Evolutionary conservation across 164 flowering plant genomes (phyloP), one percentile per base, ranked within the genome.

Genomic region (Litsea cubeba): DNA sequence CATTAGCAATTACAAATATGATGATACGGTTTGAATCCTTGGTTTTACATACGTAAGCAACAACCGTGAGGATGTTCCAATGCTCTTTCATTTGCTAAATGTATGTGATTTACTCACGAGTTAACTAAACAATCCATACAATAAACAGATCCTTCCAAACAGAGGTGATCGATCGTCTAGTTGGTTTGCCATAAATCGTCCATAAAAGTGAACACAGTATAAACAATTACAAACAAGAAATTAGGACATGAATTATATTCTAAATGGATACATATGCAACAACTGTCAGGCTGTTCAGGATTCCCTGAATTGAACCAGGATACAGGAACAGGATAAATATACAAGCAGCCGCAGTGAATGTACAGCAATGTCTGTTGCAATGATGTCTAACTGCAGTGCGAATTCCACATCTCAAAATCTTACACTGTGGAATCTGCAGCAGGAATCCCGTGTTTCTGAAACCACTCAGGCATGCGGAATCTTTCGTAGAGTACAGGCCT

Each of bases 391-490:
- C 60, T 15, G 60, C 17, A 54, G 60, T 15, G 17, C 7, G 60
- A 14, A 15, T 54, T 54, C 60, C 60, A 54, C 60, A 20, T n/a
- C n/a, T 17, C 60, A 54, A 54, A 70, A 24, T 51, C 30, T 50
- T 67, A 74, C 28, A 66, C 51, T 54, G 49, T 26, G 71, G 18
- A 67, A 68, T 32, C 65, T 26, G 79, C 66, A 12, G 88, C 74
- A 49, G 98, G 96, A 32, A 95, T 91, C 30, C 96, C 95, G 26
- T 95, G 98, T 74, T 84, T 91, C 69, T 87, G 89, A 81, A 95
- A 95, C 99, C 98, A 95, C 73, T 95, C 97, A 6, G 93, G 95
- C 98, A 95, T 95, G 85, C 79, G 98, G 76, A 90, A 95, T 62
- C 82, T 89, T 73, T 95, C 97, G 75, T 91, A 84, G 0, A 95